These are phyloP conservation scores for Stephania cephalantha DNA, from an alignment of 164 flowering plant genomes.

Conservation along the genomic window DNA sequence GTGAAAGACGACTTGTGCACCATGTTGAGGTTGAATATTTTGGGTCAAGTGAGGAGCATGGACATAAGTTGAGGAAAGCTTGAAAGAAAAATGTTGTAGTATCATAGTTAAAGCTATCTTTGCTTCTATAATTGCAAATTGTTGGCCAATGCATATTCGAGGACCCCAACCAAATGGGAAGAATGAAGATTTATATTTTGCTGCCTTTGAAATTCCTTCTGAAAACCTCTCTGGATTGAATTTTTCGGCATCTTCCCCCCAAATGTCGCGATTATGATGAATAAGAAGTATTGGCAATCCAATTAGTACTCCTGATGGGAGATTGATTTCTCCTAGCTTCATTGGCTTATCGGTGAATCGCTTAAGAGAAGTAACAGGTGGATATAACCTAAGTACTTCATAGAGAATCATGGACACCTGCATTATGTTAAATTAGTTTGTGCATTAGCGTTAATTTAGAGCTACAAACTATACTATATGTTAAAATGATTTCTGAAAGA, in stretches of 20 bases:
- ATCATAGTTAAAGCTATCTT: not conserved
- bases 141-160: not conserved
- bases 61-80: not conserved
- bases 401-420: not conserved
- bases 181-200: not conserved
- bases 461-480: no score
- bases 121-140: not conserved
- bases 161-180: constrained; percentile 1
- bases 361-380: not conserved
- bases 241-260: not conserved
- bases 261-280: not conserved
- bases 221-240: constrained; percentile 1
- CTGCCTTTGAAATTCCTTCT: not conserved
- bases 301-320: not conserved
- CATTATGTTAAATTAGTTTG: not conserved
- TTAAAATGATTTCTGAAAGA: no score
- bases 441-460: not conserved
- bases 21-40: not conserved
- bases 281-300: constrained; percentile 1
- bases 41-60: not conserved
- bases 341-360: not conserved
- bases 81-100: not conserved
- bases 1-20: not conserved
- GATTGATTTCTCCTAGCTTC: not conserved
- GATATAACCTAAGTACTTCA: not conserved